Conservation (phyloP, 768 basidiomycete species). For the Mrakia frigida region DNA sequence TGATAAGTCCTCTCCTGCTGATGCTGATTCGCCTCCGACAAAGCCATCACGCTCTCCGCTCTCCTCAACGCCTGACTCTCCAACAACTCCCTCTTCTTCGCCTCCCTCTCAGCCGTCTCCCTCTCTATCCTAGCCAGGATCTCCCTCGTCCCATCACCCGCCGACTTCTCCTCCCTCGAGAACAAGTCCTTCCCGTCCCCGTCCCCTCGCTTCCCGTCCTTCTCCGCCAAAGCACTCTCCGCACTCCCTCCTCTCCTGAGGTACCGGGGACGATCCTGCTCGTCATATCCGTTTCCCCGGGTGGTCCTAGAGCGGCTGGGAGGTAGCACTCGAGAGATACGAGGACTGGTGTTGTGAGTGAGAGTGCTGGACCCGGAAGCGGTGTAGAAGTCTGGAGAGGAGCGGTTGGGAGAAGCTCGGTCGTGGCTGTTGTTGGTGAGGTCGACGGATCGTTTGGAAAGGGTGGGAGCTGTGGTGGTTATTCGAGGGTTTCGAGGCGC, state of each 20-base stretch:
- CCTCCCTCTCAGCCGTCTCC: slow-evolving; percentile 11
- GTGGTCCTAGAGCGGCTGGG: background rate
- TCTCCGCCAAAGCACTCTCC: slow-evolving; percentile 4
- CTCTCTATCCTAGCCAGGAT: slow-evolving; percentile 10
- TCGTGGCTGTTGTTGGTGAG: background rate
- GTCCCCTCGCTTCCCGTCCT: background rate
- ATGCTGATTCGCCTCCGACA: background rate
- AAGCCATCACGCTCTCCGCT: slow-evolving; percentile 7
- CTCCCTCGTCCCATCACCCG: background rate
- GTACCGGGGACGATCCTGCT: background rate
- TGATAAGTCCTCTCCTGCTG: background rate
- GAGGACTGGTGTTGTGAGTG: background rate
- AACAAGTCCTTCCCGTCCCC: background rate
- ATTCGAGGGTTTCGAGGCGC: background rate
- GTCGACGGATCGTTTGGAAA: no score
- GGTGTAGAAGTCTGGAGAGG: background rate
- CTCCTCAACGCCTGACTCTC: slow-evolving; percentile 14
- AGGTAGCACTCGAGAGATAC: background rate
- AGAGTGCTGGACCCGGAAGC: background rate
- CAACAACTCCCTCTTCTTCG: slow-evolving; percentile 6
- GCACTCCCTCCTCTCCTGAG: slow-evolving; percentile 1
- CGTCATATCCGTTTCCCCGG: background rate
- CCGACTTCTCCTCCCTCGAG: background rate
- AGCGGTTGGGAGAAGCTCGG: background rate
- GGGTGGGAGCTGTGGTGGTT: background rate